Evolutionary conservation across 78 protist species (phyloP), one percentile per base, ranked within the genome.

Genomic region (Bodo saltans): DNA sequence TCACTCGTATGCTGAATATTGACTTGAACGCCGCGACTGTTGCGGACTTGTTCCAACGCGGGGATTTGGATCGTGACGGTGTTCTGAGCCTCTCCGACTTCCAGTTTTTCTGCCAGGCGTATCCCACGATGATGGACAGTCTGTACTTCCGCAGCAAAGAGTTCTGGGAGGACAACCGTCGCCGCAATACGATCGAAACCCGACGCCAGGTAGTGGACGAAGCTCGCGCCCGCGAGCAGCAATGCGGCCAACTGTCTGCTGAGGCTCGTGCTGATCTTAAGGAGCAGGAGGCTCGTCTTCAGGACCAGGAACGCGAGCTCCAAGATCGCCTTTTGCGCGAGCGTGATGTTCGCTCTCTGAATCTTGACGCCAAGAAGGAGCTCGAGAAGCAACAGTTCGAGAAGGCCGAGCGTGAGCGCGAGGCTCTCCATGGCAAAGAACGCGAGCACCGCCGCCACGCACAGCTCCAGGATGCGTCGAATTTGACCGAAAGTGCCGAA

Each of bases 111-210:
- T 1, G 53, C 69, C 42, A 76, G 69, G 28, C 17, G 27, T 76
- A 76, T 12, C 81, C 81, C 26, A 39, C 81, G 41, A 17, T 76
- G 37, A 25, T 76, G 47, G 81, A 76, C 69, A 67, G 69, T 12
- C 12, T 76, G 53, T 38, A 76, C 69, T 76, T 30, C 81, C 12
- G 81, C 34, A 38, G 17, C 30, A 8, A 67, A 26, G 81, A 76
- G 81, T 39, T 3, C 81, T 39, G 67, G 53, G 42, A 76, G 60
- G 81, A 76, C 53, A 28, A 2, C 69, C 40, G 60, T 29, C 70
- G 42, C 41, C 35, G 41, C 67, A 67, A 76, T 3, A 67, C 67
- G 34, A 4, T 76, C 34, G 53, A 76, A 29, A 28, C 70, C 53
- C 42, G 8, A 3, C 35, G 67, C 30, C 25, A 28, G 32, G 69